Percentiles rank a stretch among this genome's conserved stretches.
These are phyloP conservation scores for Tetrastigma voinierianum DNA, from an alignment of 164 flowering plant genomes.

Conservation along the genomic window DNA sequence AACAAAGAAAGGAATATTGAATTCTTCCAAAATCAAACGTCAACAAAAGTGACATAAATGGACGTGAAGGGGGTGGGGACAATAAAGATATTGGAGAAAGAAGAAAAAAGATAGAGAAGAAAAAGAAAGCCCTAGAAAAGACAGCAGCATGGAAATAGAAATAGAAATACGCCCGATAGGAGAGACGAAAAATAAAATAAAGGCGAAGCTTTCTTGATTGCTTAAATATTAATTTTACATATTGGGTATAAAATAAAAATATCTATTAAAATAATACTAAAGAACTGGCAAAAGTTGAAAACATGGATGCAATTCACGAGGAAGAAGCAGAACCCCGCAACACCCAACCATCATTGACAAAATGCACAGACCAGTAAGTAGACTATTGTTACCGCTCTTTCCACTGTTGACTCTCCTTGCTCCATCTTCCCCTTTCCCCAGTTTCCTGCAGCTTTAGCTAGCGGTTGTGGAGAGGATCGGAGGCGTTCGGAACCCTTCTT, in stretches of 20 bases:
- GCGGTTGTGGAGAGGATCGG: constrained; percentile 71
- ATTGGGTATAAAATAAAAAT: neutral
- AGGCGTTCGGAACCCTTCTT: constrained; percentile 50
- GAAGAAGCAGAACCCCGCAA: neutral
- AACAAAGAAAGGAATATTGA: neutral
- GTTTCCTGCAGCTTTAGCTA: constrained; percentile 27
- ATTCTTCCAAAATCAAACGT: neutral
- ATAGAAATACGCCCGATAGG: neutral
- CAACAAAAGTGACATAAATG: neutral
- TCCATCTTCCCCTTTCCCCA: constrained; percentile 1
- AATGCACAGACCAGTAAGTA: neutral
- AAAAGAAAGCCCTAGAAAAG: neutral
- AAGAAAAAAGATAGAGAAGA: neutral
- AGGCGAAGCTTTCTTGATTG: neutral
- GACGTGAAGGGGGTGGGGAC: neutral
- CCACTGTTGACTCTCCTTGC: no score
- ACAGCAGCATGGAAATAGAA: neutral
- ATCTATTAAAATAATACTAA: neutral
- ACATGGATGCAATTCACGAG: constrained; percentile 6
- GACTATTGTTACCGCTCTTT: neutral
- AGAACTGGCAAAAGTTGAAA: constrained; percentile 1
- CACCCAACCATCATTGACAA: constrained; percentile 11
- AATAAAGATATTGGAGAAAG: neutral
- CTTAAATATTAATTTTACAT: neutral
- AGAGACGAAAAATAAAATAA: neutral